Conservation (phyloP, 106 monocot genomes). For the Dioscorea alata region DNA sequence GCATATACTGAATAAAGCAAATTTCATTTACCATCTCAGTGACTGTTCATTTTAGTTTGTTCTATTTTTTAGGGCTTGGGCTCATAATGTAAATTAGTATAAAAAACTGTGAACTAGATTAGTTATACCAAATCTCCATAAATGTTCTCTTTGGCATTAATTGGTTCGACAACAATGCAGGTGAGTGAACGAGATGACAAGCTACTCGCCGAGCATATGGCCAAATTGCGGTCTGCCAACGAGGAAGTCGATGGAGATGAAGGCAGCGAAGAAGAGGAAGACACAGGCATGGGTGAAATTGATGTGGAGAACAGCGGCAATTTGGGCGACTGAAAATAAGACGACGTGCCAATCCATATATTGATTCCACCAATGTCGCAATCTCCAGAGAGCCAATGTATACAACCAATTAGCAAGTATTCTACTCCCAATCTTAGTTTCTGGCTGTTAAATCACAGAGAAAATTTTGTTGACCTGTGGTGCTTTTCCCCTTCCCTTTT, state of each 20-base stretch:
- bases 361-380: neutral
- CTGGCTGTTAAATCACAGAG: neutral
- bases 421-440: neutral
- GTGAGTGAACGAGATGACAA: conserved; percentile 80
- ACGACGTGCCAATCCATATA: neutral
- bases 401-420: neutral
- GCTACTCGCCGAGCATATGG: conserved; percentile 70
- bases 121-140: too few species aligned
- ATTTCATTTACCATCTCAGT: too few species aligned
- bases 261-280: conserved; percentile 69
- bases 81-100: too few species aligned
- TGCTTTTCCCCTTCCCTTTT: neutral
- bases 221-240: conserved; percentile 41
- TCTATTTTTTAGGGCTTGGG: too few species aligned
- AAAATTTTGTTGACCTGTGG: neutral
- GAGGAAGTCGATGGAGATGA: conserved; percentile 67
- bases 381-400: neutral
- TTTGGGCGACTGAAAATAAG: neutral
- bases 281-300: conserved; percentile 59
- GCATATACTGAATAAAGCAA: too few species aligned
- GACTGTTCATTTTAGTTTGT: too few species aligned
- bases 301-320: conserved; percentile 31
- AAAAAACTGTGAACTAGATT: too few species aligned
- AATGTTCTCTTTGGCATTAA: too few species aligned
- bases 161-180: conserved; percentile 6